These are phyloP conservation scores for Neofusicoccum cordaticola DNA, from an alignment of 2,329 filamentous ascomycete genomes.

Conservation along the genomic window DNA sequence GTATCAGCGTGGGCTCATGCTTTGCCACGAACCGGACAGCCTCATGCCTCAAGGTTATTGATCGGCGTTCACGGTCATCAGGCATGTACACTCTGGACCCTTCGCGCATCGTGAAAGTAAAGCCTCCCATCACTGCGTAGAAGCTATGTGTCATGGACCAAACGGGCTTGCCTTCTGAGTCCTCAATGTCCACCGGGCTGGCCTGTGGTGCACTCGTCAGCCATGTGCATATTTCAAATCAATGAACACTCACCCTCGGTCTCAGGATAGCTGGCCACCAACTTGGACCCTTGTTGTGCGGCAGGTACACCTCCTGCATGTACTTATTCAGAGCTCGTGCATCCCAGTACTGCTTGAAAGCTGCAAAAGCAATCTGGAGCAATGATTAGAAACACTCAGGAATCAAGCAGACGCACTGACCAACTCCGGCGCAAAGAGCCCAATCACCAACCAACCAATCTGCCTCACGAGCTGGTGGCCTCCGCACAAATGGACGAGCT, in stretches of 20 bases:
- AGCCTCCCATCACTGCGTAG: constrained; percentile 23
- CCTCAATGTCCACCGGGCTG: not conserved
- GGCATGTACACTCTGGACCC: not conserved
- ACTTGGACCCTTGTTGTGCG: not conserved
- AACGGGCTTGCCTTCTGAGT: not conserved
- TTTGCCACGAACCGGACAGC: constrained; percentile 10
- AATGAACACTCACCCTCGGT: not conserved
- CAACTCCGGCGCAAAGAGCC: constrained; percentile 17
- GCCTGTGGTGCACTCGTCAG: not conserved
- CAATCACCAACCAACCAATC: constrained; percentile 13
- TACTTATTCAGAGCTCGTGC: not conserved
- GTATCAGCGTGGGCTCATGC: constrained; percentile 2
- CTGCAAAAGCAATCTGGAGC: constrained; percentile 4
- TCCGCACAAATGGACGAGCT: not conserved
- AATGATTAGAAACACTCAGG: not conserved
- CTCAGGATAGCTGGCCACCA: not conserved
- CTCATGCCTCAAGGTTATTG: constrained; percentile 11
- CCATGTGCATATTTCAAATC: not conserved
- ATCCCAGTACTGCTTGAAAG: constrained; percentile 9
- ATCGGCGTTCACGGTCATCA: not conserved
- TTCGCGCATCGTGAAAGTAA: constrained; percentile 15
- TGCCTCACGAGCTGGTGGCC: constrained; percentile 14
- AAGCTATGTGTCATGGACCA: constrained; percentile 23
- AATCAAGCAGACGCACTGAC: not conserved
- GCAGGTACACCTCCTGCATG: not conserved